Evolutionary conservation across 73 alveolate species (phyloP).

Genomic region (Paramecium pentaurelia): DNA sequence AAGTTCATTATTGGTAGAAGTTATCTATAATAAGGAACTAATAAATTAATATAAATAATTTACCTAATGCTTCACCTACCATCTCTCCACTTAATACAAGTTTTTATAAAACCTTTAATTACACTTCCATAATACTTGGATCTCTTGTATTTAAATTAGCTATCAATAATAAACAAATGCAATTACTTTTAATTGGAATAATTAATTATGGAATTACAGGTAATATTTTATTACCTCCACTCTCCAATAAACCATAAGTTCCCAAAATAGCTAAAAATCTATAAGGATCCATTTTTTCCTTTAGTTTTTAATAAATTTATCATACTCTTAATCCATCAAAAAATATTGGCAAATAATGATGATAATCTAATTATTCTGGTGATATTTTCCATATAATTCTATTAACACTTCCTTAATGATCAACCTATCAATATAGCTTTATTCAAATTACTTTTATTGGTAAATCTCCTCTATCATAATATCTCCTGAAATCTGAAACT

Average conservation of each 20-base stretch:
- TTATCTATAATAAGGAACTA: constrained; percentile 99
- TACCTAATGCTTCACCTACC: constrained; percentile 97
- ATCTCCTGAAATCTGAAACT: constrained; percentile 90
- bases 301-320: constrained; percentile 35
- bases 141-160: constrained; percentile 99
- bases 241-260: constrained; percentile 92
- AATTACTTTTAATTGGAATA: constrained; percentile 81
- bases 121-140: constrained; percentile 91
- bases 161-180: neutral
- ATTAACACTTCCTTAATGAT: constrained; percentile 93
- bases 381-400: constrained; percentile 96
- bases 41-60: neutral
- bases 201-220: constrained; percentile 99
- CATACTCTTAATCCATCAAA: constrained; percentile 95
- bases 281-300: constrained; percentile 97
- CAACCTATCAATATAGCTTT: constrained; percentile 41
- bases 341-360: constrained; percentile 98
- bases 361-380: constrained; percentile 95
- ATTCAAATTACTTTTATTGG: constrained; percentile 75
- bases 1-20: constrained; percentile 96
- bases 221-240: constrained; percentile 97
- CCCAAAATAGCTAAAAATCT: constrained; percentile 99
- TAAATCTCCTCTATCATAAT: constrained; percentile 97
- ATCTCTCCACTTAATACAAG: constrained; percentile 96
- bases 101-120: constrained; percentile 95